Evolutionary conservation across 805 yeast genomes (phyloP).

Genomic region (Grigorovia transvaalensis): DNA sequence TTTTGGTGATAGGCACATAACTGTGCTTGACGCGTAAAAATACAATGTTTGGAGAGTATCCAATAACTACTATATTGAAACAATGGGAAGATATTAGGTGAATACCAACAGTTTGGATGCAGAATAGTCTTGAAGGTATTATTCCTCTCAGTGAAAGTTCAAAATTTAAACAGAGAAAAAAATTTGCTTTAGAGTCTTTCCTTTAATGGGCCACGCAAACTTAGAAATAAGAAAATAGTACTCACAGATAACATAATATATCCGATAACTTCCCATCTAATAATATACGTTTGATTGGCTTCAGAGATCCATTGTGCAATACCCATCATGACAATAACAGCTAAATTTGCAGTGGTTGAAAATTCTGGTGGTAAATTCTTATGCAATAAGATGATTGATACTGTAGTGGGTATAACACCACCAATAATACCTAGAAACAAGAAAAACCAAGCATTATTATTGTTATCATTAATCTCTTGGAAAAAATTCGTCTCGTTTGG

Average conservation of each 20-base stretch:
- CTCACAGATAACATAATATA: slow-evolving; percentile 20
- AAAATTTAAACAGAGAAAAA: no score
- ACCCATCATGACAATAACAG: slow-evolving; percentile 21
- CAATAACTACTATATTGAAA: background rate
- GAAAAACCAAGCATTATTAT: slow-evolving; percentile 13
- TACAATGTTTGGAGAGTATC: background rate
- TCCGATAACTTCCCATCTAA: slow-evolving; percentile 27
- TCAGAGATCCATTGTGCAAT: slow-evolving; percentile 24
- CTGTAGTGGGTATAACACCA: slow-evolving; percentile 21
- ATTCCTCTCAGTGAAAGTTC: no score
- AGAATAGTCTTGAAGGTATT: no score
- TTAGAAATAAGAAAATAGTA: slow-evolving; percentile 13
- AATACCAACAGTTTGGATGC: background rate
- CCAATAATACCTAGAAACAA: slow-evolving; percentile 10
- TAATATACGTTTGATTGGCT: slow-evolving; percentile 20
- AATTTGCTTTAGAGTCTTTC: background rate
- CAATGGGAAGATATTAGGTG: background rate
- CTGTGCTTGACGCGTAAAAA: background rate
- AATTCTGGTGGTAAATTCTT: slow-evolving; percentile 20
- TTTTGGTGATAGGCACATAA: background rate
- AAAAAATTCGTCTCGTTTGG: slow-evolving; percentile 6
- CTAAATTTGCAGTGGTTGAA: slow-evolving; percentile 21
- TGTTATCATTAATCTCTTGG: background rate
- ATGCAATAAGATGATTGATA: slow-evolving; percentile 18
- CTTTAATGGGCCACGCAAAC: slow-evolving; percentile 4